Base-by-base conservation (phyloP, 1,284 basidiomycete species). In the Exsudoporus floridanus region DNA sequence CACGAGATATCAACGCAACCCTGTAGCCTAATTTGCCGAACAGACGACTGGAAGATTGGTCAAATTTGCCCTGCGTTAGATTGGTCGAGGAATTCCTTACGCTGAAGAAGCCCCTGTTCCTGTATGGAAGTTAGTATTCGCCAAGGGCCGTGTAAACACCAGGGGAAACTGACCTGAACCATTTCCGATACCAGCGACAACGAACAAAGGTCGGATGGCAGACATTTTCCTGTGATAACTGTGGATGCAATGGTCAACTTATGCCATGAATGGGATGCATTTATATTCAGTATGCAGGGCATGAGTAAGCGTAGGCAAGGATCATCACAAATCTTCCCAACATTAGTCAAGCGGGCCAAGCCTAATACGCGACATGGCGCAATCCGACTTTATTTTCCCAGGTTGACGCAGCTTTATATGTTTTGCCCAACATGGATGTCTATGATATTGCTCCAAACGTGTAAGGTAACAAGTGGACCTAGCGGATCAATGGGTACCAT, bases 11-110 rank as follows among this genome's bases (percentile, higher is more conserved):
- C 42, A 90, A 69, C 0, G 88, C 88, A 36, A 90, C 77, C 38
- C 77, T 79, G 61, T 88, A 90, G 1, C 88, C 87, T 33, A 79
- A 70, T 62, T 81, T 80, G 5, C 83, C 75, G 56, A 88, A 88
- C 13, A 83, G 57, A 40, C 82, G 83, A 19, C 86, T 88, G 53
- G 16, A 49, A 23, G 19, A 33, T 5, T 25, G 13, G 21, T 62
- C 28, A 56, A 48, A 33, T 44, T 50, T n/a, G 5, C 30, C 12
- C 30, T 13, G 19, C 2, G 7, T 31, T 34, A 18, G 14, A 13
- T 27, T 33, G 36, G 9, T 21, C 8, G 12, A 14, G n/a, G 0
- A 31, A 7, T 40, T 34, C 69, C 81, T 59, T 67, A 87, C 85
- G 84, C 85, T 52, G 80, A 72, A 18, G 83, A 74, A 55, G 77